Evolutionary conservation across 1,139 yeast genomes (phyloP), one percentile per base, ranked within the genome.

Genomic region (Saccharomyces hybrid): DNA sequence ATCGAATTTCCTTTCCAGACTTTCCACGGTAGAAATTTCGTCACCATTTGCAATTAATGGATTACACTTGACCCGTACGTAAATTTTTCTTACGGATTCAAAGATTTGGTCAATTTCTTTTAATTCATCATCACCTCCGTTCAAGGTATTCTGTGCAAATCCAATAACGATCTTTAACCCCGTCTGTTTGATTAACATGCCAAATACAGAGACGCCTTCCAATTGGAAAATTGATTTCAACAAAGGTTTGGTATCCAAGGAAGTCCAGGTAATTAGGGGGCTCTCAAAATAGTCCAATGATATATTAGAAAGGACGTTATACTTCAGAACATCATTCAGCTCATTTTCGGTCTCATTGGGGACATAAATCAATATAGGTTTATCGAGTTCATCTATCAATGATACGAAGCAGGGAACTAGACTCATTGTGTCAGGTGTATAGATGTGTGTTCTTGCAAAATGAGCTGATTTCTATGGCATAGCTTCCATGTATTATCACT

Each of bases 221-320:
- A 67, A 47, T 47, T 65, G 61, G 50, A 67, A 68, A 28, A 68
- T 51, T 31, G 54, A 51, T 29, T 63, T 62, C 7, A 66, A 57
- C n/a, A 58, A 56, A 1, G 59, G 55, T 23, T 51, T 50, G 8
- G 54, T 47, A 14, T 59, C 61, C 11, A 49, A 32, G 26, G 55
- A 52, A 3, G 53, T 49, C 64, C 66, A 64, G 9, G 61, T 59
- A 34, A 61, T 63, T 38, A 66, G 52, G 28, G 58, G 56, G 54
- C 68, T 66, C n/a, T 62, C 66, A 49, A 69, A 68, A 50, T 66
- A 68, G 42, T 69, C 72, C 41, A 68, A 46, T 0, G 72, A 62
- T 34, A 65, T 61, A 52, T 69, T 67, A 1, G 70, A 64, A 19
- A 67, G 57, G 5, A 67, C 65, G 53, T 68, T 67, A 53, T 57